Evolutionary conservation across 2,329 filamentous ascomycete genomes (phyloP), one percentile per base, ranked within the genome.

Genomic region (Dactylellina leptospora): DNA sequence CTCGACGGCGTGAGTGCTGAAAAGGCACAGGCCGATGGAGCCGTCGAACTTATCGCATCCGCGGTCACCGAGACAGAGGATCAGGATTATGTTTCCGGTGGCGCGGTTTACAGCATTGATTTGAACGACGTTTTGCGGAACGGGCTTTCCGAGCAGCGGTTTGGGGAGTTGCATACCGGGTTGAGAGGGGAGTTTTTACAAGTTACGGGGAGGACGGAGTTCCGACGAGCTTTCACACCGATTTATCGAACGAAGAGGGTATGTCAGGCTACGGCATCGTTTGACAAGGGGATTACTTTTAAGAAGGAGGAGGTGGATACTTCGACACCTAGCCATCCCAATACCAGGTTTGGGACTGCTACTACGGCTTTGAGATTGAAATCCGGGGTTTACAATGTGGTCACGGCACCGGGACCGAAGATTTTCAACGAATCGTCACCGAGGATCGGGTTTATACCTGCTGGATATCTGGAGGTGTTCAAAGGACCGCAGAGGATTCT

Each of bases 1-100:
- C 47, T 62, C 6, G 44, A 53, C 4, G 56, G 64, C 9, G 27
- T 16, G 6, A 28, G 23, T 9, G 11, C 51, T 2, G 11, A 51
- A 25, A 30, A 16, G 25, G 51, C 58, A 9, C 66, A 63, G n/a
- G 42, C 38, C 25, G 58, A 28, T 4, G n/a, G n/a, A n/a, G 58
- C 56, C 3, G 44, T 71, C 9, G 66, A 71, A 18, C 51, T 71
- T 2, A 59, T 47, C 9, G 66, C 59, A n/a, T 71, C 66, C 2
- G 58, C 44, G 5, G 74, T 76, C 40, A 54, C 53, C 2, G 58
- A 74, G 27, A 69, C 48, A 2, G 70, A 72, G n/a, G 74, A 60
- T 48, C 64, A 75, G n/a, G 69, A 70, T 13, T 73, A 72, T 2
- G 48, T 73, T 5, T 53, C 74, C 4, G 66, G 66, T 16, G 66